A percentile compares a stretch with the other conserved stretches of the same genome.
phyloP scores from a whole-genome alignment of 352 stramenopile genomes.

The Globisporangium yorkense region DNA sequence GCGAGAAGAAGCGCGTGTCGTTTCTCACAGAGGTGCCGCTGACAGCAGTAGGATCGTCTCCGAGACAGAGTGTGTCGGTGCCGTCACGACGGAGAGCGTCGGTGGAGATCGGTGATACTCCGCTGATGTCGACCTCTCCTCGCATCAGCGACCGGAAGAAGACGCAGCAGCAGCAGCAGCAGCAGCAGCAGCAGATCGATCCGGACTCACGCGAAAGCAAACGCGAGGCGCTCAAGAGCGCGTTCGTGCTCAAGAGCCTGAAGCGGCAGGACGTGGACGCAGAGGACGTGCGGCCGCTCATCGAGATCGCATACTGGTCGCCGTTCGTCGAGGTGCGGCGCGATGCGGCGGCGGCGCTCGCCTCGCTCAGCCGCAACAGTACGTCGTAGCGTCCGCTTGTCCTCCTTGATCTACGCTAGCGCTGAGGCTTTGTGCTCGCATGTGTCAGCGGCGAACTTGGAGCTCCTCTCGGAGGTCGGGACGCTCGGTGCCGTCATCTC shows the following conservation, averaged over 20 bases:
- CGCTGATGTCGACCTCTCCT: too few species aligned
- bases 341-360: conserved; percentile 67
- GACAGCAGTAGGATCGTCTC: too few species aligned
- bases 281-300: conserved; percentile 64
- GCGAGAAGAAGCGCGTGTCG: too few species aligned
- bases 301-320: conserved; percentile 87
- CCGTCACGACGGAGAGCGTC: too few species aligned
- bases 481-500: conserved; percentile 68
- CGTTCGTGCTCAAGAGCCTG: conserved; percentile 25
- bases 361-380: conserved; percentile 73
- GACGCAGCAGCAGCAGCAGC: too few species aligned
- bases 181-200: neutral
- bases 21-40: too few species aligned
- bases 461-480: conserved; percentile 60
- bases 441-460: conserved; percentile 51
- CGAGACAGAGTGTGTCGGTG: too few species aligned
- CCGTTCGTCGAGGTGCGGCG: conserved; percentile 75
- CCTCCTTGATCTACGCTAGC: neutral
- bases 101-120: too few species aligned
- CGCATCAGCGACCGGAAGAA: conserved; percentile 4
- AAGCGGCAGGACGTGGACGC: conserved; percentile 52
- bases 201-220: conserved; percentile 11
- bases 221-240: conserved; percentile 23
- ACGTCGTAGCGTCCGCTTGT: conserved; percentile 4
- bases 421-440: neutral